Percentiles rank a stretch among this genome's conserved stretches.
Conservation (phyloP, 805 yeast genomes). For the Wickerhamomyces hampshirensis region DNA sequence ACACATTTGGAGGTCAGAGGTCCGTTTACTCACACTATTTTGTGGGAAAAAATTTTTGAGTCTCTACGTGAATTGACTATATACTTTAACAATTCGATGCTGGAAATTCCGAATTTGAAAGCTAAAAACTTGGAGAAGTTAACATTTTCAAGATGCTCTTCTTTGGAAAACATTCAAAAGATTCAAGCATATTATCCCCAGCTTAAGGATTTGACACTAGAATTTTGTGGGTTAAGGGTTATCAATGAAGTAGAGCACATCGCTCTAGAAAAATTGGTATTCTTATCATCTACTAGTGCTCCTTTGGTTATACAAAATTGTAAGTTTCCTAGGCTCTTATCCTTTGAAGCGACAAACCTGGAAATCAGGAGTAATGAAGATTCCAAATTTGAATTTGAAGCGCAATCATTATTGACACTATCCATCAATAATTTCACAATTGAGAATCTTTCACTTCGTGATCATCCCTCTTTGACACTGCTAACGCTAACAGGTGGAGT, state of each 20-base stretch:
- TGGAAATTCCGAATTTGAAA: constrained; percentile 8
- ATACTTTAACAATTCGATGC: constrained; percentile 10
- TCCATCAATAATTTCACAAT: constrained; percentile 9
- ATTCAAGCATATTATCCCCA: constrained; percentile 7
- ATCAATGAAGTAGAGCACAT: constrained; percentile 3
- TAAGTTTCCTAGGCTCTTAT: constrained; percentile 8
- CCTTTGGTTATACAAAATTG: constrained; percentile 12
- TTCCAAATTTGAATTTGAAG: constrained; percentile 8
- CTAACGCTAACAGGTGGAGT: constrained; percentile 13
- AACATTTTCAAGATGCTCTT: constrained; percentile 10
- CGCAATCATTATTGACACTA: constrained; percentile 8
- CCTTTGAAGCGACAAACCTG: constrained; percentile 12
- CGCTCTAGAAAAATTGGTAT: constrained; percentile 1
- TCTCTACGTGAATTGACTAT: constrained; percentile 7
- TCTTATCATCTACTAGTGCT: constrained; percentile 13
- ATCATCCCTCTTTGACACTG: constrained; percentile 4
- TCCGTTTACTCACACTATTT: constrained; percentile 7
- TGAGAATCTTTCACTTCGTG: constrained; percentile 1
- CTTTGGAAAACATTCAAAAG: constrained; percentile 3
- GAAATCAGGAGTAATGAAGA: constrained; percentile 8
- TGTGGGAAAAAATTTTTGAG: constrained; percentile 4
- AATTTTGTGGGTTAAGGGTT: constrained; percentile 11
- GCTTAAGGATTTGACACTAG: constrained; percentile 6
- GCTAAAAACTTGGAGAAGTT: constrained; percentile 8
- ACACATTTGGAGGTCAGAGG: constrained; percentile 15